A percentile compares a stretch with the other conserved stretches of the same genome.
phyloP scores from a whole-genome alignment of 345 rosid genomes.

The Eucalyptus tenuipes region DNA sequence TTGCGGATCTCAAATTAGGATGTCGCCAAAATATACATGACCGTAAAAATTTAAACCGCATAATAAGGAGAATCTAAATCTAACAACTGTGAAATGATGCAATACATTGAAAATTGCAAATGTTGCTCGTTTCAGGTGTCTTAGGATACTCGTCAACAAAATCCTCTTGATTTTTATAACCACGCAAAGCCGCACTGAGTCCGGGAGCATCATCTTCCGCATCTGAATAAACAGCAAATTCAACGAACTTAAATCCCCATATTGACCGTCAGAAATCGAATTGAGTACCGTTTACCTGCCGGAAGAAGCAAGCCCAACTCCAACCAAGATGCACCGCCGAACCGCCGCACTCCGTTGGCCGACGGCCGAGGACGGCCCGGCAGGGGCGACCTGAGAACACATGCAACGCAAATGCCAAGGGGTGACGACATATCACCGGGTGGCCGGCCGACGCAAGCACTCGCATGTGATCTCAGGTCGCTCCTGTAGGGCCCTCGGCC shows the following conservation, averaged over 20 bases:
- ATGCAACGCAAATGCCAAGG: background rate
- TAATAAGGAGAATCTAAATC: background rate
- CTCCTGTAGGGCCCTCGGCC: background rate
- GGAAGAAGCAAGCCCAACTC: background rate
- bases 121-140: background rate
- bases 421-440: background rate
- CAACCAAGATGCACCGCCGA: background rate
- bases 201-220: background rate
- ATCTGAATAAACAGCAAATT: background rate
- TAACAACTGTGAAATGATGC: background rate
- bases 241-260: background rate
- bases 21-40: background rate
- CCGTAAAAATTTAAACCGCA: background rate
- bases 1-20: background rate
- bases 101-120: background rate
- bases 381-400: background rate
- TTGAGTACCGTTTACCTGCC: background rate
- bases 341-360: background rate
- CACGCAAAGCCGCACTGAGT: background rate
- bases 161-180: background rate
- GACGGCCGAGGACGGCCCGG: background rate
- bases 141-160: rapidly evolving
- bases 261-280: background rate
- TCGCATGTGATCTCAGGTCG: background rate
- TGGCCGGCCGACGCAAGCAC: background rate